A percentile compares a stretch with the other conserved stretches of the same genome.
Conservation (phyloP, 768 basidiomycete genomes). For the Auricularia heimuer region DNA sequence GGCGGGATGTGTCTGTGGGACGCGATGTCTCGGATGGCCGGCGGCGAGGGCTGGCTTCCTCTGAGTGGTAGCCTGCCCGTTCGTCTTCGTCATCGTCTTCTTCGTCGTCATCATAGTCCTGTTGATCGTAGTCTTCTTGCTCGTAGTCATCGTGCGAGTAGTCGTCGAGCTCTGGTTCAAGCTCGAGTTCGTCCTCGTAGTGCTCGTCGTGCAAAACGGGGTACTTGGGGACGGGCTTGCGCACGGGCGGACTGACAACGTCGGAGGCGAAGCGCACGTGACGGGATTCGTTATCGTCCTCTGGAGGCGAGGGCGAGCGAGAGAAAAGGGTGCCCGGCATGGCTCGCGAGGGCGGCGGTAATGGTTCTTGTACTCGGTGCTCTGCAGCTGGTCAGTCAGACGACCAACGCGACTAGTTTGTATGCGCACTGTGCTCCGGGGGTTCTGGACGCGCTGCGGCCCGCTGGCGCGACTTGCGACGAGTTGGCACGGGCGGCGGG, state of each 20-base stretch:
- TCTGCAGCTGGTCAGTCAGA: neutral
- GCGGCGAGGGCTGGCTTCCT: neutral
- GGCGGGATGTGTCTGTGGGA: neutral
- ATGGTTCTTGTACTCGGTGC: neutral
- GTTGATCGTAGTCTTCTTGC: neutral
- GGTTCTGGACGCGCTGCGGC: neutral
- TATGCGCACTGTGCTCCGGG: neutral
- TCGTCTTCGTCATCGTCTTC: neutral
- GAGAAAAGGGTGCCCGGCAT: slow-evolving; percentile 79
- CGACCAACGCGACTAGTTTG: neutral
- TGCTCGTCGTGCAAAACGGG: neutral
- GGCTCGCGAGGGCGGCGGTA: slow-evolving; percentile 31
- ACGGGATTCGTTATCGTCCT: slow-evolving; percentile 12
- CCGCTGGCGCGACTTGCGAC: neutral
- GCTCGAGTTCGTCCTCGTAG: neutral
- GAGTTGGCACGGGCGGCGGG: neutral
- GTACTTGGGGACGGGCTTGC: neutral
- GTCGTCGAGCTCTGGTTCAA: neutral
- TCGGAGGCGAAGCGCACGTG: slow-evolving; percentile 32
- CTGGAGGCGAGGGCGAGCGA: slow-evolving; percentile 45
- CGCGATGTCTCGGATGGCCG: neutral
- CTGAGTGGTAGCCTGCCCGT: neutral
- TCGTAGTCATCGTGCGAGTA: neutral
- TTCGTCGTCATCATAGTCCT: neutral
- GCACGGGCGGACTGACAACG: slow-evolving; percentile 5